Conservation (phyloP, 768 basidiomycete genomes). For the Imleria badia region DNA sequence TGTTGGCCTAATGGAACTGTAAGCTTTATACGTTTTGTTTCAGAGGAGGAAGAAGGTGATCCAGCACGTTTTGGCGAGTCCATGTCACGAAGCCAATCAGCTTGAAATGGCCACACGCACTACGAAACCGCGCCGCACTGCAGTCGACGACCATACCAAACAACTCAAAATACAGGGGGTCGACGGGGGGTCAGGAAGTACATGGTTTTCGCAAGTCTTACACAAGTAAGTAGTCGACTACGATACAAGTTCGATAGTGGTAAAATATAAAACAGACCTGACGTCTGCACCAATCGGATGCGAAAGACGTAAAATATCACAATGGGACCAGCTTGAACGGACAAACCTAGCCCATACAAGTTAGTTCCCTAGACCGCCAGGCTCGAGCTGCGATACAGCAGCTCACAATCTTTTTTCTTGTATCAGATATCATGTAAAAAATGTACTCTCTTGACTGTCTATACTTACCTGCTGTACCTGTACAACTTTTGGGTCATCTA, state of each 20-base stretch:
- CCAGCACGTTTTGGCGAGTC: slow-evolving; percentile 67
- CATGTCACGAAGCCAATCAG: slow-evolving; percentile 39
- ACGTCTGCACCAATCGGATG: too few species aligned
- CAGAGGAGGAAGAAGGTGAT: slow-evolving; percentile 53
- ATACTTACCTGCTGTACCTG: too few species aligned
- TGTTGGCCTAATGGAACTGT: slow-evolving; percentile 46
- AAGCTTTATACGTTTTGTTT: slow-evolving; percentile 58
- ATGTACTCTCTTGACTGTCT: too few species aligned
- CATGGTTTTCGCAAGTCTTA: not conserved
- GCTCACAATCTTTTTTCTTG: too few species aligned
- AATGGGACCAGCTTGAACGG: not conserved
- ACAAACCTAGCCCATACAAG: not conserved
- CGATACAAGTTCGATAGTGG: not conserved
- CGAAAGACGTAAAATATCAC: not conserved
- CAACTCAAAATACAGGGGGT: slow-evolving; percentile 23
- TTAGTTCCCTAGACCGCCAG: too few species aligned
- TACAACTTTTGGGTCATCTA: too few species aligned
- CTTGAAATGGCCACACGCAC: slow-evolving; percentile 23
- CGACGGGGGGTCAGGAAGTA: slow-evolving; percentile 2
- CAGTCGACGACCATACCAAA: slow-evolving; percentile 9
- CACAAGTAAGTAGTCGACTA: too few species aligned
- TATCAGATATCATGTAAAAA: too few species aligned
- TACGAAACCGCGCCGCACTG: slow-evolving; percentile 10
- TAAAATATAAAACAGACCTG: not conserved
- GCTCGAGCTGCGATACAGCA: too few species aligned